Evolutionary conservation across 257 asterid genomes (phyloP).

Genomic region (Avicennia marina): DNA sequence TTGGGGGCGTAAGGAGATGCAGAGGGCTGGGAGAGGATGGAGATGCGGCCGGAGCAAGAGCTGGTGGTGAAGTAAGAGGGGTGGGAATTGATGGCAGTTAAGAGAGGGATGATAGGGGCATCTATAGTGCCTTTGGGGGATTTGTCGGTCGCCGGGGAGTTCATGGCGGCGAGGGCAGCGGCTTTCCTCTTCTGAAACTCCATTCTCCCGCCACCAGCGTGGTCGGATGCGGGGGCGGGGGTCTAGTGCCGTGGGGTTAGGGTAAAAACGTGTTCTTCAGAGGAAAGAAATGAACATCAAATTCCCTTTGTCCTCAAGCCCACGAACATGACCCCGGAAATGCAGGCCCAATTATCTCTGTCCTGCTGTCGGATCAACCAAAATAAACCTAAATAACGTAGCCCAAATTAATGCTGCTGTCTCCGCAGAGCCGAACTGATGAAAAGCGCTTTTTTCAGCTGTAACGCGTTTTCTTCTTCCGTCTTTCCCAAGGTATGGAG

Average conservation of each 20-base stretch:
- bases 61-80: conserved; percentile 92
- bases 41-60: conserved; percentile 97
- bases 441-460: too few relatives aligned
- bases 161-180: conserved; percentile 58
- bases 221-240: conserved; percentile 21
- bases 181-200: conserved; percentile 75
- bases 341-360: too few relatives aligned
- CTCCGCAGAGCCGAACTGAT: too few relatives aligned
- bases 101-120: conserved; percentile 68
- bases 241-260: conserved; percentile 11
- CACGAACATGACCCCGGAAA: too few relatives aligned
- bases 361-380: too few relatives aligned
- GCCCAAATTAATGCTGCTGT: too few relatives aligned
- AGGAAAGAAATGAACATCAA: too few relatives aligned
- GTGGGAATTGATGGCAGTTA: conserved; percentile 66
- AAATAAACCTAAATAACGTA: too few relatives aligned
- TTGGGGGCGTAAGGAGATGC: conserved; percentile 41
- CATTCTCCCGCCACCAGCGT: conserved; percentile 23
- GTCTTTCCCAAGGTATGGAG: too few relatives aligned
- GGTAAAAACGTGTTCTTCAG: background rate
- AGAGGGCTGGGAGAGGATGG: conserved; percentile 70
- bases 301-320: too few relatives aligned
- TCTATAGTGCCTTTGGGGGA: conserved; percentile 90
- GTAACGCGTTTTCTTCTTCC: too few relatives aligned
- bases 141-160: conserved; percentile 71